Base-by-base conservation (phyloP, 495 filamentous ascomycete genomes). In the Cryomyces minteri region DNA sequence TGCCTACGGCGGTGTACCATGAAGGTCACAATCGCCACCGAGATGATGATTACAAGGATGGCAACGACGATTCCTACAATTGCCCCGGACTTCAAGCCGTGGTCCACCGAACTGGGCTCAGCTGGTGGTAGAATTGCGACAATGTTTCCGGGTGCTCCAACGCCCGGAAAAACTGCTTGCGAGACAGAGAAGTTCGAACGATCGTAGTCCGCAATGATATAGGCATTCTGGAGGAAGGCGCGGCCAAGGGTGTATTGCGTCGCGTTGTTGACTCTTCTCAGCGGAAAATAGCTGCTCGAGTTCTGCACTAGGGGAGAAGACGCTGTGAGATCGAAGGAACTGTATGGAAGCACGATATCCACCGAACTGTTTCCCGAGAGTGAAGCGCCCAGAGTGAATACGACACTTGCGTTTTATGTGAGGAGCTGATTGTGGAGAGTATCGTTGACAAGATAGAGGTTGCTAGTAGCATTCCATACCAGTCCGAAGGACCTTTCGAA, bases 401-500 rank as follows among this genome's bases (percentile, higher is more conserved):
- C 56, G 37, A 64, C 43, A 14, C 18, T 51, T 0, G 55, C 50
- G 42, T 64, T 61, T 30, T 47, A 48, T 4, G 39, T n/a, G 14
- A 58, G 39, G 4, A 64, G 49, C 3, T 46, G 36, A 5, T 48
- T 30, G 44, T 60, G 59, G 5, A 56, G 40, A 6, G 52, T 54
- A 14, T 58, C 52, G 45, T 60, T 57, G 18, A 64, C 41, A 14
- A 61, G 44, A 41, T 62, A 62, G 4, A 62, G 45, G 5, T 61
- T 32, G 6, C 54, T 53, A 5, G 34, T 34, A 14, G 56, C 47
- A 47, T 62, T 54, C 47, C 53, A 62, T 11, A 51, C 44, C 1
- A 64, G 51, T 4, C 54, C 55, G 39, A 64, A 64, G 18, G 52
- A 52, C 6, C 54, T 42, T 47, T 58, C 61, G 43, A 62, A 64